Base-by-base conservation (phyloP, 2,329 filamentous ascomycete species). In the Fusarium sp. region DNA sequence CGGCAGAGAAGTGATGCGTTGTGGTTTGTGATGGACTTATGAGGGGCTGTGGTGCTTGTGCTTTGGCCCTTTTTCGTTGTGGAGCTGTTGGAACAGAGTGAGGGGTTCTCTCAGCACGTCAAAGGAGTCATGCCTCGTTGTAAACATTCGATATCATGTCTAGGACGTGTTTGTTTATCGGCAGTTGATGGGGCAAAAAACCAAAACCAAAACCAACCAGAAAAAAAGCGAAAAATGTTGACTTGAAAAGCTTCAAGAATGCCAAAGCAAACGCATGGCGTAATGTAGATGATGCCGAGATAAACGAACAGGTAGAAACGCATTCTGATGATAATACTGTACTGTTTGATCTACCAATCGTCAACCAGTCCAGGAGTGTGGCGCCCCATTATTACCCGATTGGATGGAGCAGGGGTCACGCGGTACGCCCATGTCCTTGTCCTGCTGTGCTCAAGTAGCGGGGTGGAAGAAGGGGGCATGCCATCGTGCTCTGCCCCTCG, bases 1-100 rank as follows among this genome's bases (percentile, higher is more conserved):
- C 44, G 23, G 52, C 17, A 48, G 35, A 49, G 44, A 52, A 47
- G 46, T 27, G 49, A 45, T 32, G 38, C 2, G 8, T 27, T 46
- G 32, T 53, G 53, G 23, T 25, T 47, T 37, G 41, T 51, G 19
- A 29, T 43, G 19, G 4, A 19, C 19, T 36, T 36, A 36, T 36
- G 35, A 19, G 36, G 49, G 49, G 49, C 29, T 49, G 37, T 32
- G 43, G 46, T 61, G 55, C 55, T 61, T 60, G 46, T 61, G 55
- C 55, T 61, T 60, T 61, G 56, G 55, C 50, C 55, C 27, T 54
- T 27, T 29, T 25, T 25, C 37, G 35, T 37, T 36, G 44, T 55
- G 50, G 49, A 46, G 47, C 44, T 38, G 49, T 41, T 21, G 38
- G 19, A 37, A 17, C 19, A 52, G 32, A 44, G 49, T 42, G 23